These are phyloP conservation scores for Apostasia shenzhenica DNA, from an alignment of 106 monocot genomes.

Conservation along the genomic window DNA sequence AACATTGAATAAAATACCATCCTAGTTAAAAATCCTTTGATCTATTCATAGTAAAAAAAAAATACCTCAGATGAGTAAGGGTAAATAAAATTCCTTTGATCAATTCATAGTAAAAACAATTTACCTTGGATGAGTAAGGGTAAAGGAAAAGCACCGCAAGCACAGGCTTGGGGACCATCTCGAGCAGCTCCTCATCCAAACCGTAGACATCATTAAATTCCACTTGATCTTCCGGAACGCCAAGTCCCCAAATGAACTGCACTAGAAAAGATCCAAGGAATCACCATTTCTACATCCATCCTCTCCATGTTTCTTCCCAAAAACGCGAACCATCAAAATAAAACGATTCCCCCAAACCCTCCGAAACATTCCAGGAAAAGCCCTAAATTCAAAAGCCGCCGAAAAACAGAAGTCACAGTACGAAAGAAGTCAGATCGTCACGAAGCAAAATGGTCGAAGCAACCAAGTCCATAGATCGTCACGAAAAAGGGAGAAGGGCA, in stretches of 20 bases:
- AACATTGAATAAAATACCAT: neutral
- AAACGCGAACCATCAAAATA: neutral
- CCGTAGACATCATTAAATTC: constrained; percentile 97
- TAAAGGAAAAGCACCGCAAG: constrained; percentile 87
- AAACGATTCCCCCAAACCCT: neutral
- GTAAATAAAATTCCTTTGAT: constrained; percentile 37
- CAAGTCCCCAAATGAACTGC: constrained; percentile 89
- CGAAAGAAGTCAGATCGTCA: neutral
- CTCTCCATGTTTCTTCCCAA: neutral
- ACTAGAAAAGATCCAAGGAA: neutral
- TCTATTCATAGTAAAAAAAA: neutral
- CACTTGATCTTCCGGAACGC: constrained; percentile 60
- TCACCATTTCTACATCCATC: neutral
- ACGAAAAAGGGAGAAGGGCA: neutral
- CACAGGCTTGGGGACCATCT: constrained; percentile 90
- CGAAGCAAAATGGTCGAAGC: neutral
- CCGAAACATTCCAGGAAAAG: neutral
- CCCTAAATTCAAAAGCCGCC: neutral
- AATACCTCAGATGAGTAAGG: constrained; percentile 43
- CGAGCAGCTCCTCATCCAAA: constrained; percentile 72
- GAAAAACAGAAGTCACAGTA: neutral
- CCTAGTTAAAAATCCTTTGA: neutral
- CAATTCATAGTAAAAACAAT: neutral
- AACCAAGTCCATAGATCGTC: neutral
- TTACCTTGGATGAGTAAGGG: constrained; percentile 47